Percentiles rank a stretch among this genome's conserved stretches.
Conservation (phyloP, 768 basidiomycete species). For the Sistotremastrum suecicum region DNA sequence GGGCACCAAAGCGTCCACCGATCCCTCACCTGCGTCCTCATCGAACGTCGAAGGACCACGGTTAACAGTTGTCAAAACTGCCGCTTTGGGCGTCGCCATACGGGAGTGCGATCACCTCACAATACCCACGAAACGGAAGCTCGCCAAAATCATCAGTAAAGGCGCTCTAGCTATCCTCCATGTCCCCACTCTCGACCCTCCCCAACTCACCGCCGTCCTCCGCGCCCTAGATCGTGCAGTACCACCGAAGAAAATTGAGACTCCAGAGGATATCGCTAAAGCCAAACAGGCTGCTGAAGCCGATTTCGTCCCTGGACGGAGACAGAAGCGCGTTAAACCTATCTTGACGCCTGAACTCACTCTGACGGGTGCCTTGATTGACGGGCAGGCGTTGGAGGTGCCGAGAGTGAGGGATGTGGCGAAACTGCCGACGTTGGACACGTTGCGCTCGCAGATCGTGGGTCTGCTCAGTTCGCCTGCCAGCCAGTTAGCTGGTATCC, state of each 20-base stretch:
- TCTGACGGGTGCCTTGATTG: constrained; percentile 69
- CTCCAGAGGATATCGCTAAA: constrained; percentile 34
- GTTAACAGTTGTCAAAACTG: constrained; percentile 60
- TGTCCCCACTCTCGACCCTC: constrained; percentile 55
- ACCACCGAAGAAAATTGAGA: constrained; percentile 42
- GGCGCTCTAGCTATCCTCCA: constrained; percentile 54
- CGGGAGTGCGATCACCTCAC: constrained; percentile 45
- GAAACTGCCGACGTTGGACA: constrained; percentile 64
- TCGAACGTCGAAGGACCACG: constrained; percentile 21
- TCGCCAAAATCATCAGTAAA: constrained; percentile 37
- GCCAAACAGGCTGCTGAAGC: constrained; percentile 41
- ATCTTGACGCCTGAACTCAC: constrained; percentile 48
- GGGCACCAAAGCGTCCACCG: constrained; percentile 16
- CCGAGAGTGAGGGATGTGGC: constrained; percentile 47
- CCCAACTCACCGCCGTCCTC: constrained; percentile 52
- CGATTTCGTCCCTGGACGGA: constrained; percentile 55
- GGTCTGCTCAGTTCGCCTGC: constrained; percentile 69
- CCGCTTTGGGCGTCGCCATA: constrained; percentile 66
- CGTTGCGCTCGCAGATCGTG: constrained; percentile 68
- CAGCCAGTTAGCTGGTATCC: constrained; percentile 54
- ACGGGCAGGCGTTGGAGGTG: constrained; percentile 54
- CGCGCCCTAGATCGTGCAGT: constrained; percentile 51
- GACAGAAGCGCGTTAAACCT: constrained; percentile 44
- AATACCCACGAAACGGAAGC: constrained; percentile 28
- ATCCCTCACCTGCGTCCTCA: constrained; percentile 19